Base-by-base conservation (phyloP, 306 rosid genomes). In the Cyclanthera cordifolia region DNA sequence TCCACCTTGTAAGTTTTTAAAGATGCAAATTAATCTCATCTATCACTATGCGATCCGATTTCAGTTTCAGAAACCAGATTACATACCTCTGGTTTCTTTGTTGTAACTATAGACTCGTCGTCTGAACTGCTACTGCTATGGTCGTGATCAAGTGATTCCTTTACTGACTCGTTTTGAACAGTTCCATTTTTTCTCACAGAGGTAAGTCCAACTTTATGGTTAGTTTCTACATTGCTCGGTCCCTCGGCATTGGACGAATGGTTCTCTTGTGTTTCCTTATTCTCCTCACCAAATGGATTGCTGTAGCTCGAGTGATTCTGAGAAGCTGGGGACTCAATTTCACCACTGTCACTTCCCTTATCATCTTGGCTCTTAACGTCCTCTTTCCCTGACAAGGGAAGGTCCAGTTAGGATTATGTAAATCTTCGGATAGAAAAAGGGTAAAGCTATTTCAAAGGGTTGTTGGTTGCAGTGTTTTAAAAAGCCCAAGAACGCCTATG, bases 321-420 rank as follows among this genome's bases (percentile, higher is more conserved):
- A 74, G 76, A 15, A 7, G 73, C 79, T 8, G 83, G 85, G 23
- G 86, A 80, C 68, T 45, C 39, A 45, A 74, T 66, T 67, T 81
- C 86, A 12, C 91, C 79, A 17, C 85, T 80, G 76, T 82, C 95
- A 72, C 85, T 85, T 55, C 80, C 85, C 75, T 79, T 82, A 75
- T 75, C 91, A 71, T 83, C 85, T 76, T 32, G 79, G 39, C 76
- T 78, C 78, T 82, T 85, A 79, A 75, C 69, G 46, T 78, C 87
- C 70, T 83, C 87, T 55, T 70, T 81, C 64, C 86, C 97, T 92
- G 75, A 24, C 74, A 91, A 37, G 51, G 70, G 48, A n/a, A 80
- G 83, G 63, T 72, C 65, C 74, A 58, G 3, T 19, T 21, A 59
- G 66, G 67, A 21, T 45, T 78, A 69, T 39, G 68, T 28, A 73